Conservation (phyloP, 2,329 filamentous ascomycete species). For the Bertia moriformis region DNA sequence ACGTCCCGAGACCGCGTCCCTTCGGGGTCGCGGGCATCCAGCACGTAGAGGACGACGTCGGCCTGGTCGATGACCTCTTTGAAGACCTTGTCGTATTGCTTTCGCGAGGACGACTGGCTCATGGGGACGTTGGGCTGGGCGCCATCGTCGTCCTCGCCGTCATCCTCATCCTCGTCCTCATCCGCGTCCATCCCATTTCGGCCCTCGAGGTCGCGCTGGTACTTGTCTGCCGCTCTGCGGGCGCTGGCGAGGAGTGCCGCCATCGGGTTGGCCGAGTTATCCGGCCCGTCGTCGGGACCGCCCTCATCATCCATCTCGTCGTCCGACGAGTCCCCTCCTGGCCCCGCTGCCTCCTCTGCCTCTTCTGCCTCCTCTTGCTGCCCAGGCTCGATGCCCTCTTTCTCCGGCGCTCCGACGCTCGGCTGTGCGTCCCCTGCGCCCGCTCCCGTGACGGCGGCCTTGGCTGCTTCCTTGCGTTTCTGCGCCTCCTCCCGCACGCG, state of each 20-base stretch:
- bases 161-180: constrained; percentile 30
- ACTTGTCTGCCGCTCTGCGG: constrained; percentile 61
- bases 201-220: constrained; percentile 49
- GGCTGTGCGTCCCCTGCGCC: constrained; percentile 23
- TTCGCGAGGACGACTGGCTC: constrained; percentile 52
- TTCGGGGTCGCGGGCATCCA: constrained; percentile 82
- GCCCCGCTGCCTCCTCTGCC: constrained; percentile 30
- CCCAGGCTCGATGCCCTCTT: constrained; percentile 26
- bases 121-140: constrained; percentile 36
- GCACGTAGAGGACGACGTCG: constrained; percentile 82
- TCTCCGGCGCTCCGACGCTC: constrained; percentile 24
- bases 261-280: constrained; percentile 70
- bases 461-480: constrained; percentile 57
- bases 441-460: constrained; percentile 44
- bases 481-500: constrained; percentile 68
- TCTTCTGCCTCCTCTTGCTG: constrained; percentile 28
- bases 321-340: constrained; percentile 32
- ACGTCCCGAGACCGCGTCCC: constrained; percentile 82
- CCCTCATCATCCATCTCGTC: constrained; percentile 37
- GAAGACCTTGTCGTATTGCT: constrained; percentile 89
- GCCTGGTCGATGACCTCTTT: constrained; percentile 81
- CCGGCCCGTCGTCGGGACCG: constrained; percentile 41
- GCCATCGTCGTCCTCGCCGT: constrained; percentile 29
- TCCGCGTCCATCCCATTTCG: constrained; percentile 46
- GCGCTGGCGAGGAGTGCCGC: constrained; percentile 80